phyloP scores from a whole-genome alignment of 768 basidiomycete genomes.

The Lactarius evosmus region DNA sequence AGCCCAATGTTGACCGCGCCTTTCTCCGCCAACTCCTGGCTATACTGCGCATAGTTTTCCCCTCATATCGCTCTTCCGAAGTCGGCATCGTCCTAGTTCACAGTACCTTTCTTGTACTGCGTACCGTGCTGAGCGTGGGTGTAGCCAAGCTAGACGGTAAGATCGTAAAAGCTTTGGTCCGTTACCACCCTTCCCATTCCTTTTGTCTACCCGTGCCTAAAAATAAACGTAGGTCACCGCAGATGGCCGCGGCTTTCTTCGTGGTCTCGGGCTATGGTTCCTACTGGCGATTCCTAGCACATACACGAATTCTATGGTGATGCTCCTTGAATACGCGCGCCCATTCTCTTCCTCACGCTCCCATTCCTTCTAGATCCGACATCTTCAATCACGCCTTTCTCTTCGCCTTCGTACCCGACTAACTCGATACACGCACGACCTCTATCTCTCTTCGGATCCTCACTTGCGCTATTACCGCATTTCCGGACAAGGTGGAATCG shows the following conservation, averaged over 20 bases:
- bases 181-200: slow-evolving; percentile 20
- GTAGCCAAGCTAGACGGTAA: slow-evolving; percentile 88
- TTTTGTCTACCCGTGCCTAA: neutral
- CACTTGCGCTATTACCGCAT: slow-evolving; percentile 67
- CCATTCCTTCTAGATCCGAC: slow-evolving; percentile 58
- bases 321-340: neutral
- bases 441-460: slow-evolving; percentile 78
- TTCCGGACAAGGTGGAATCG: slow-evolving; percentile 38
- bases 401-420: slow-evolving; percentile 80
- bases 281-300: slow-evolving; percentile 87
- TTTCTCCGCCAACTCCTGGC: slow-evolving; percentile 73
- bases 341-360: neutral
- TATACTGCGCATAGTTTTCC: slow-evolving; percentile 72
- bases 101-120: slow-evolving; percentile 77
- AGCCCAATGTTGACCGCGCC: slow-evolving; percentile 63
- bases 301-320: slow-evolving; percentile 92
- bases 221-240: slow-evolving; percentile 57
- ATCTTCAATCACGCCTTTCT: slow-evolving; percentile 83
- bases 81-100: slow-evolving; percentile 70
- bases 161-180: slow-evolving; percentile 82
- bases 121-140: slow-evolving; percentile 83
- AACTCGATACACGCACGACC: slow-evolving; percentile 86
- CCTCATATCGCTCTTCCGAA: slow-evolving; percentile 62
- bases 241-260: slow-evolving; percentile 77
- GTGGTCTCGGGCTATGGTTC: slow-evolving; percentile 86